Conservation (phyloP, 768 basidiomycete species). For the Tylopilus intermedius region DNA sequence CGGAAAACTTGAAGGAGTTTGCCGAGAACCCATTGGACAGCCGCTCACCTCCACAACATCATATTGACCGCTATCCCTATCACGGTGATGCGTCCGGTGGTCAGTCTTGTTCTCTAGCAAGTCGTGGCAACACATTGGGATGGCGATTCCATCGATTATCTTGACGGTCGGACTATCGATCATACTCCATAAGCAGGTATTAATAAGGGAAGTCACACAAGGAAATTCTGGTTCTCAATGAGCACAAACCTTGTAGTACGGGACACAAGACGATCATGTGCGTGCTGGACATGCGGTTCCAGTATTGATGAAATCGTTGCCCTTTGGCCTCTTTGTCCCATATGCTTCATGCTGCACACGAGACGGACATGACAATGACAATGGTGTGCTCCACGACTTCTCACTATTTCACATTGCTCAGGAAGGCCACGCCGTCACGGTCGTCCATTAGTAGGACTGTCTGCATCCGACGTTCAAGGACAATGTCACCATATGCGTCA, state of each 20-base stretch:
- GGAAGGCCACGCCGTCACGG: background rate
- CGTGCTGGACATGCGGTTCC: no score
- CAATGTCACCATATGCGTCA: background rate
- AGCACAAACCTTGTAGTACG: no score
- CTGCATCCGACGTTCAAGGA: background rate
- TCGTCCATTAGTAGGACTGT: background rate
- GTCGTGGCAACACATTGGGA: background rate
- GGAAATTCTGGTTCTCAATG: no score
- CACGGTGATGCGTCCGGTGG: background rate
- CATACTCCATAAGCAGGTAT: background rate
- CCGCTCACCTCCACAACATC: no score
- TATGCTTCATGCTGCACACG: background rate
- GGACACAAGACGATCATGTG: no score
- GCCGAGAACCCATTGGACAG: no score
- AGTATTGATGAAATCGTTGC: background rate
- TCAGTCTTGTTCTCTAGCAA: background rate
- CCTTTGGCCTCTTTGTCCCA: background rate
- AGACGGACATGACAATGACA: slow-evolving; percentile 6
- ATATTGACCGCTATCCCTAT: background rate
- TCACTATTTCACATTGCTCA: background rate
- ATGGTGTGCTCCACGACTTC: background rate
- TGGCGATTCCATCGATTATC: background rate
- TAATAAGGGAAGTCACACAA: background rate
- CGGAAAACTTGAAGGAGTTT: no score
- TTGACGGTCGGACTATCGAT: background rate